Conservation (phyloP, 202 grass and related monocot genomes). For the Alloteropsis angusta region DNA sequence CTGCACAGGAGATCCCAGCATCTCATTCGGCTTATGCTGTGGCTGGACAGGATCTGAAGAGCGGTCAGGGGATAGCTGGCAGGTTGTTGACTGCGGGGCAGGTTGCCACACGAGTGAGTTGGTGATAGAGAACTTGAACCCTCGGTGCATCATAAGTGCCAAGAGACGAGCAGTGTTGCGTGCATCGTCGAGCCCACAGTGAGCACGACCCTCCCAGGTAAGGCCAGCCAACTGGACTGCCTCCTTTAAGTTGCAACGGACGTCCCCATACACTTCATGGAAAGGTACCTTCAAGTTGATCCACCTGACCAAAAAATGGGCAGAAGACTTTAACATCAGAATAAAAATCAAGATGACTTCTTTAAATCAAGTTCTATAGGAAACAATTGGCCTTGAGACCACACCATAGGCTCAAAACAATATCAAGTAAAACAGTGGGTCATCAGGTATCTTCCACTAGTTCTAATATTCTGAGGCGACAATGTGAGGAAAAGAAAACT, state of each 20-base stretch:
- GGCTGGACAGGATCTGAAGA: constrained; percentile 26
- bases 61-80: constrained; percentile 28
- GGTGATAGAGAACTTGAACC: constrained; percentile 94
- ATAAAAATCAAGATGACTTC: neutral
- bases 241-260: constrained; percentile 76
- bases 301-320: constrained; percentile 50
- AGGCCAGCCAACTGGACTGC: constrained; percentile 78
- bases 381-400: neutral
- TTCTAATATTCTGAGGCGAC: neutral
- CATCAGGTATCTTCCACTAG: neutral
- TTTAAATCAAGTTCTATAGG: neutral
- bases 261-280: constrained; percentile 57
- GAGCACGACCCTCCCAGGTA: constrained; percentile 83
- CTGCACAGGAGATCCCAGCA: constrained; percentile 27
- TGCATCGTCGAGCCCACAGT: constrained; percentile 86
- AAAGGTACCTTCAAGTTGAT: constrained; percentile 98
- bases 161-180: constrained; percentile 90
- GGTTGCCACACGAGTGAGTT: constrained; percentile 50
- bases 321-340: neutral
- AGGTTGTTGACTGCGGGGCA: constrained; percentile 13
- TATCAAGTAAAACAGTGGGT: neutral
- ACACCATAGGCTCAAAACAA: neutral
- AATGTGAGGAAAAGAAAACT: neutral
- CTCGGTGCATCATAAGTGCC: constrained; percentile 60
- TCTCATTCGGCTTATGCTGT: constrained; percentile 37